Percentiles rank a stretch among this genome's conserved stretches.
Evolutionary conservation across 2,329 filamentous ascomycete species (phyloP).

Genomic region (Cadophora sp.): DNA sequence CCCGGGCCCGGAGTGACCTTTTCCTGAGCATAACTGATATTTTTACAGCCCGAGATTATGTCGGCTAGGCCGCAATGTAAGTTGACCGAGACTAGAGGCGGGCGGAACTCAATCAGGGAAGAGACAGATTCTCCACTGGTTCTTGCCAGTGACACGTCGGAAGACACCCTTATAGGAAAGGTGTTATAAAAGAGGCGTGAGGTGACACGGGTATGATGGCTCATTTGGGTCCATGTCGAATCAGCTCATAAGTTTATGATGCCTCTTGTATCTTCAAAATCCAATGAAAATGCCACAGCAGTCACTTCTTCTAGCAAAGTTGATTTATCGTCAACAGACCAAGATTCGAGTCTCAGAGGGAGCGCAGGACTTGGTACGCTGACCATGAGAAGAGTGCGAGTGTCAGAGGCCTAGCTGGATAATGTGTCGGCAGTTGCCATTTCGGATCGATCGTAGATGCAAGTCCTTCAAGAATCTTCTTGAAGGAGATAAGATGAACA

Average conservation of each 20-base stretch:
- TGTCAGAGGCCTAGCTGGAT: background rate
- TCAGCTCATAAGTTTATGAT: background rate
- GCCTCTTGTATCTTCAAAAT: background rate
- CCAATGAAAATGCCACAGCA: background rate
- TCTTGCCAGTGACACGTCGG: background rate
- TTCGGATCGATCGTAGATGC: background rate
- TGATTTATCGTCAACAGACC: background rate
- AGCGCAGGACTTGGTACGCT: background rate
- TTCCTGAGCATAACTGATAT: background rate
- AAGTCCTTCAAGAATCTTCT: background rate
- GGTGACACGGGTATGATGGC: background rate
- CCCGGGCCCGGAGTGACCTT: background rate
- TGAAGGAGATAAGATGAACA: background rate
- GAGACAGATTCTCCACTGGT: background rate
- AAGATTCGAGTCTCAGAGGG: background rate
- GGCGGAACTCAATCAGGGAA: background rate
- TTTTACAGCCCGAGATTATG: background rate
- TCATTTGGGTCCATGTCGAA: background rate
- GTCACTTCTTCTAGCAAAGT: background rate
- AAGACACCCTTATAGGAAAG: no score
- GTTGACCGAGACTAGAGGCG: background rate
- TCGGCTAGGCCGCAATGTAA: background rate
- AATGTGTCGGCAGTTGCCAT: background rate
- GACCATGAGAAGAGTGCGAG: background rate
- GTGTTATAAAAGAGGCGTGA: background rate